Percentiles rank a stretch among this genome's conserved stretches.
phyloP scores from a whole-genome alignment of 2,329 filamentous ascomycete genomes.

The Coniochaeta hoffmannii region DNA sequence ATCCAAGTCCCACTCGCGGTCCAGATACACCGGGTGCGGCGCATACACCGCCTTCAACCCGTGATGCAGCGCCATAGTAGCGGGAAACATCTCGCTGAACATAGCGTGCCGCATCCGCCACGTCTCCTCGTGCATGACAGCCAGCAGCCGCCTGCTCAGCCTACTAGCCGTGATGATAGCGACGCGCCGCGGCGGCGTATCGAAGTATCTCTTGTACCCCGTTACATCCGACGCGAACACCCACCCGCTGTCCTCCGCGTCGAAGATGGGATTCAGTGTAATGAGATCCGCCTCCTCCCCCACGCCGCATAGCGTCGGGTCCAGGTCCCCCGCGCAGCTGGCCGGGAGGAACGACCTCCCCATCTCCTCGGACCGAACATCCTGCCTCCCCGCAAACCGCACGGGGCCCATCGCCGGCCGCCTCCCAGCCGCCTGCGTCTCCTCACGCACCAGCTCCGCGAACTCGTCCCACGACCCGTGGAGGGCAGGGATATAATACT shows the following conservation, averaged over 20 bases:
- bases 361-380: constrained; percentile 43
- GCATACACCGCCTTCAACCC: constrained; percentile 73
- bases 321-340: constrained; percentile 41
- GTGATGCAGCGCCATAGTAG: constrained; percentile 63
- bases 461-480: constrained; percentile 71
- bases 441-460: constrained; percentile 53
- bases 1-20: constrained; percentile 63
- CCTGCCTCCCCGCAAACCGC: constrained; percentile 37
- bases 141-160: constrained; percentile 57
- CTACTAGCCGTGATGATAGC: constrained; percentile 67
- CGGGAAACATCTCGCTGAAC: constrained; percentile 76
- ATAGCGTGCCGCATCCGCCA: constrained; percentile 60
- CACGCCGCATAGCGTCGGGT: constrained; percentile 49
- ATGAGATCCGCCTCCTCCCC: constrained; percentile 69
- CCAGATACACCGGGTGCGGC: constrained; percentile 74
- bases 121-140: constrained; percentile 69
- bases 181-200: constrained; percentile 58
- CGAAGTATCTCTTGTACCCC: constrained; percentile 49
- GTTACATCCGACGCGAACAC: constrained; percentile 64
- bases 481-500: constrained; percentile 67
- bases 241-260: constrained; percentile 65
- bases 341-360: constrained; percentile 46
- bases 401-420: constrained; percentile 64
- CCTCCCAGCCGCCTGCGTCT: constrained; percentile 44
- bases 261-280: constrained; percentile 70